Evolutionary conservation across 2,329 filamentous ascomycete species (phyloP), one percentile per base, ranked within the genome.

Genomic region (Rhexocercosporidium sp.): DNA sequence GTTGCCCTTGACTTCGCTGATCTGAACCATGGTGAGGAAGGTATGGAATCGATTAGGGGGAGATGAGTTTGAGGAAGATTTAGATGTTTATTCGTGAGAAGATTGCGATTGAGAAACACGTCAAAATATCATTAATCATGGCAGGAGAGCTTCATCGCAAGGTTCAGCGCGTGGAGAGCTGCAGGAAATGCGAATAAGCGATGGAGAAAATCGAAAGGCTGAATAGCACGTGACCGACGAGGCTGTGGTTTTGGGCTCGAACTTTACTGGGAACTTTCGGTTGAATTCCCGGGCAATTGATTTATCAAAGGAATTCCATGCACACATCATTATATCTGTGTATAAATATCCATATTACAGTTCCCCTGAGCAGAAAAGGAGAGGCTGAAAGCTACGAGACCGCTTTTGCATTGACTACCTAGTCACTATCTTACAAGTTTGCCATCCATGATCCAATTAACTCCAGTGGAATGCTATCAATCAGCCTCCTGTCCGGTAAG

Each of bases 1-100:
- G 82, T 93, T 95, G 83, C 92, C 92, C 85, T 97, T 97, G 77
- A 97, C 92, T 83, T 97, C 94, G 84, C 92, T 96, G 81, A 96
- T 94, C 80, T 94, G 91, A 75, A 95, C 92, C 92, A 94, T 95
- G 74, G 77, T 84, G 79, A 37, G 29, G 59, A 11, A 49, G 44
- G 9, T 62, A 7, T 44, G 14, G 14, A 14, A 11, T 62, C 29
- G 27, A 46, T 16, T 3, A 27, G 46, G 59, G 34, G 39, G 18
- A n/a, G 12, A 39, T 39, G n/a, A 25, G 6, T 31, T 18, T 29
- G n/a, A 51, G 8, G 39, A 39, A 49, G 20, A 22, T 53, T 27
- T 27, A 34, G 14, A 25, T 37, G 49, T 47, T 47, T 29, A 66
- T 47, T 54, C 20, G 22, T 37, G 27, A 53, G 47, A 46, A 60